Evolutionary conservation across 805 yeast species (phyloP), one percentile per base, ranked within the genome.

Genomic region (Suhomyces sp.): DNA sequence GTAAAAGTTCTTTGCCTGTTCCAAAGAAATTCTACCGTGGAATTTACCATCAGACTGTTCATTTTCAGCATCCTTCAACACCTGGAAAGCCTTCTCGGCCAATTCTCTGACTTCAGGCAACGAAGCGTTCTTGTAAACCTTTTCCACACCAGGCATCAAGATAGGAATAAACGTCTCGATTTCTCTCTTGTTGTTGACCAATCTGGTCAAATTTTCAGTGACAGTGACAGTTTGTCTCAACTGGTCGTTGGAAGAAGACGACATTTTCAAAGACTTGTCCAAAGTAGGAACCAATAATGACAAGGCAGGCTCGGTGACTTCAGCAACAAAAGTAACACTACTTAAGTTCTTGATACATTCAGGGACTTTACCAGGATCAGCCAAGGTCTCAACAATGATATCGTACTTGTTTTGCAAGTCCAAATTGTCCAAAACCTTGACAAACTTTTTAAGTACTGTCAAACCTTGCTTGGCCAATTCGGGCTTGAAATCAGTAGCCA

Each of bases 321-420:
- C 99, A 45, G 99, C 97, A 47, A 93, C 98, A 69, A 93, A 93
- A 0, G 99, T 94, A 50, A 93, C 97, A 40, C 96, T 87, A 2
- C 97, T 87, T 57, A 93, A 80, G 43, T 93, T 83, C 71, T 87
- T 89, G 69, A 93, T 89, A 71, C 97, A 91, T 53, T 82, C 86
- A 52, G 97, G 89, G 47, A 93, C 96, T 66, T 88, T 87, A 57
- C 79, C 78, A 51, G 98, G 98, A 65, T 93, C 88, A 45, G 96
- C 91, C 69, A 94, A 79, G 47, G 98, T 93, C 57, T 87, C 88
- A 39, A 89, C 87, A 67, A 93, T 90, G 53, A 75, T 61, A 57
- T 90, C 92, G 64, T 83, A 86, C 67, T 97, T 87, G 60, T 94
- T 91, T 48, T 85, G 82, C 63, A 93, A 81, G 76, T 93, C 99